Conservation (phyloP, 2,329 filamentous ascomycete species). For the Cercospora sp. region DNA sequence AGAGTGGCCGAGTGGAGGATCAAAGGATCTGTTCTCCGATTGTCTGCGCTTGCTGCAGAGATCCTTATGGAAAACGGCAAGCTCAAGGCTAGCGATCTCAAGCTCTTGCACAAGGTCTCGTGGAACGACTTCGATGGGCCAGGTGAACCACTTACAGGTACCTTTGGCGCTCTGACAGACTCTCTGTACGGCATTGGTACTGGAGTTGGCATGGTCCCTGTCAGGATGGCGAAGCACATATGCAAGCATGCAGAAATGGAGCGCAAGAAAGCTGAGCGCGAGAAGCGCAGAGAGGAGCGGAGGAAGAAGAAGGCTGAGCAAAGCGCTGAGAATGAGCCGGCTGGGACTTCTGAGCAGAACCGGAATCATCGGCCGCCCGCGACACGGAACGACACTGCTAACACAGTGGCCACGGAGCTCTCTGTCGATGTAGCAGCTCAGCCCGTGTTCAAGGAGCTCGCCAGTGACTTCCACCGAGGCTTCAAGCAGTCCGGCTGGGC, state of each 20-base stretch:
- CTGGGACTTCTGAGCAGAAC: neutral
- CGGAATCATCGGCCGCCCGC: slow-evolving; percentile 21
- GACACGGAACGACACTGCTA: slow-evolving; percentile 27
- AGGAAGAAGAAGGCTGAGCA: slow-evolving; percentile 26
- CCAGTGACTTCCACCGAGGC: slow-evolving; percentile 65
- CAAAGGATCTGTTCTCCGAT: slow-evolving; percentile 59
- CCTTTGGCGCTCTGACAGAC: slow-evolving; percentile 61
- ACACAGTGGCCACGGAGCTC: slow-evolving; percentile 31
- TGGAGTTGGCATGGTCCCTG: slow-evolving; percentile 66
- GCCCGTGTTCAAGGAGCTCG: slow-evolving; percentile 40
- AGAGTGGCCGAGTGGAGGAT: slow-evolving; percentile 66
- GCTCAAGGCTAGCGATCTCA: slow-evolving; percentile 63
- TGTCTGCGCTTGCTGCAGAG: slow-evolving; percentile 66
- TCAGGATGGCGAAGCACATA: slow-evolving; percentile 59
- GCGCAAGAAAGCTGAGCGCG: slow-evolving; percentile 47
- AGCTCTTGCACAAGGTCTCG: slow-evolving; percentile 61
- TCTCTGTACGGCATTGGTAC: slow-evolving; percentile 60
- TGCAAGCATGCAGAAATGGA: slow-evolving; percentile 56
- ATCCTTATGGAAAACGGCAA: slow-evolving; percentile 62
- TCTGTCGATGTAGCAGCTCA: slow-evolving; percentile 33
- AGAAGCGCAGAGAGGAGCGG: slow-evolving; percentile 34
- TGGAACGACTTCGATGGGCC: slow-evolving; percentile 79
- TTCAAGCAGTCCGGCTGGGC: slow-evolving; percentile 71
- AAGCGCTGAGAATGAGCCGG: neutral
- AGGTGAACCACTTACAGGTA: slow-evolving; percentile 69